These are phyloP conservation scores for Mortierella sp. DNA, from an alignment of 371 early-diverging fungal species.

Conservation along the genomic window DNA sequence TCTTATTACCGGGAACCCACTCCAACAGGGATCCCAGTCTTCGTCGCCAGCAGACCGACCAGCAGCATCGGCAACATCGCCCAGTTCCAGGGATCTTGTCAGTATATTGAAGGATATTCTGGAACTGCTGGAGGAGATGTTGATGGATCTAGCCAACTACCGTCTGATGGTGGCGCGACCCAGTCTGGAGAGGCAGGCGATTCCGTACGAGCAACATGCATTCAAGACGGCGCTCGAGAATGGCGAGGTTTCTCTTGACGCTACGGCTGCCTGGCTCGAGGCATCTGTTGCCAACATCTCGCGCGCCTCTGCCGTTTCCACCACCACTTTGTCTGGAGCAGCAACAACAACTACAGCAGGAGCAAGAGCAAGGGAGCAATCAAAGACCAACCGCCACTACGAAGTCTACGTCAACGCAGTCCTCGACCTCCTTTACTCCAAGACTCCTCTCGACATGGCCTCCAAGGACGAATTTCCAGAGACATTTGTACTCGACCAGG, in stretches of 20 bases:
- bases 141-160: conserved; percentile 50
- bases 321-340: not conserved
- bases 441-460: conserved; percentile 10
- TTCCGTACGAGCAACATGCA: conserved; percentile 42
- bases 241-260: conserved; percentile 18
- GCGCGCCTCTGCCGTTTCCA: not conserved
- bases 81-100: conserved; percentile 32
- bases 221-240: conserved; percentile 30
- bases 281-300: conserved; percentile 12
- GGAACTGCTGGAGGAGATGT: conserved; percentile 47
- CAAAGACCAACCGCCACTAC: conserved; percentile 24
- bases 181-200: conserved; percentile 46
- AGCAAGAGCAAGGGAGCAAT: not conserved
- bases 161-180: conserved; percentile 41
- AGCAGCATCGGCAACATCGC: conserved; percentile 16
- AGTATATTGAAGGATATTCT: conserved; percentile 35
- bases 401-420: conserved; percentile 35
- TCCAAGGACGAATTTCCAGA: conserved; percentile 24
- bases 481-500: conserved; percentile 38
- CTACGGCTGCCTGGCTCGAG: conserved; percentile 33
- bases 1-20: conserved; percentile 9
- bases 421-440: conserved; percentile 43
- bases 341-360: not conserved
- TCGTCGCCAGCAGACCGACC: not conserved
- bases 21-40: not conserved